Evolutionary conservation across 306 rosid species (phyloP), one percentile per base, ranked within the genome.

Genomic region (Lathyrus tuberosus): DNA sequence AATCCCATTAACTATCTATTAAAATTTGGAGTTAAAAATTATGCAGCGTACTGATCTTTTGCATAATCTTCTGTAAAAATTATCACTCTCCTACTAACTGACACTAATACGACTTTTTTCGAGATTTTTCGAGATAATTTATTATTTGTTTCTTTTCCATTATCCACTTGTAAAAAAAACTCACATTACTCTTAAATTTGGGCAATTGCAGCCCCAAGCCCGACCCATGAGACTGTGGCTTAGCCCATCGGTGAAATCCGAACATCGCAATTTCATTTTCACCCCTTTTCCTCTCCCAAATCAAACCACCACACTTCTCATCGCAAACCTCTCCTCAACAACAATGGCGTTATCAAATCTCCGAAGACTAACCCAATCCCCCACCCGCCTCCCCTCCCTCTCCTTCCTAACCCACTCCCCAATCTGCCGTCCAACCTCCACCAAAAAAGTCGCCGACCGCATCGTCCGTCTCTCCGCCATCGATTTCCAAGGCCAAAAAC

Each of bases 381-480:
- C 31, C 86, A 78, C 13, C 81, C 84, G 33, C 16, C 68, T 40
- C 0, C 2, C 89, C 5, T 74, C 89, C 2, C 79, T 86, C 57
- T 70, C 88, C 9, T 78, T 67, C 86, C 75, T 79, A 77, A 72
- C 96, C 54, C 84, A 86, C 57, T 82, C 91, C 69, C 74, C 85
- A 18, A 78, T 91, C 73, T 72, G 85, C 26, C 80, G 89, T 11
- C 64, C 85, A 7, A 26, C 74, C 37, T 4, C 81, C 37, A 2
- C 82, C 56, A 81, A 38, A 66, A 94, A 89, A 76, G 97, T 94
- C 48, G 38, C 97, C 0, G 99, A 94, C 42, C 96, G 92, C 44
- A 87, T 86, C 78, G 95, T 94, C 56, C 86, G 79, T 51, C 83
- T 94, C 18, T 86, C 83, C 14, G 99, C 96, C 5, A 76, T 91